phyloP scores from a whole-genome alignment of 2,329 filamentous ascomycete genomes.

The Exophiala sp. region DNA sequence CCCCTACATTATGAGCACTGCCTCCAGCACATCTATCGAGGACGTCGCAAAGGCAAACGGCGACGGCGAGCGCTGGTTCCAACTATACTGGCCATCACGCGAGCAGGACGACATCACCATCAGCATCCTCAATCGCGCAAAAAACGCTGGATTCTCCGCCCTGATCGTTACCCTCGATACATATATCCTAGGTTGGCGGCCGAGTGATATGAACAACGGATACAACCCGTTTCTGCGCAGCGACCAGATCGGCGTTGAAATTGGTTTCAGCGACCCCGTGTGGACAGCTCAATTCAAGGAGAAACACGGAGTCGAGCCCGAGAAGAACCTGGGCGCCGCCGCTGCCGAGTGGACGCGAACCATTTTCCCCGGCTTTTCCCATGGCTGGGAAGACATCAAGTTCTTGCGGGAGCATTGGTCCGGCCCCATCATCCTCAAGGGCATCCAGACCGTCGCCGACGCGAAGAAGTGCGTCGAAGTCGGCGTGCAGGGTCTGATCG shows the following conservation, averaged over 20 bases:
- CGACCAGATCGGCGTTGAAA: slow-evolving; percentile 50
- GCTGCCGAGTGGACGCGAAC: slow-evolving; percentile 52
- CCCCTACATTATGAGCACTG: slow-evolving; percentile 66
- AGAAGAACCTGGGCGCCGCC: slow-evolving; percentile 51
- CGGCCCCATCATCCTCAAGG: slow-evolving; percentile 62
- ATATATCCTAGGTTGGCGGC: slow-evolving; percentile 65
- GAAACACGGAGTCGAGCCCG: slow-evolving; percentile 42
- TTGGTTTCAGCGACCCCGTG: slow-evolving; percentile 65
- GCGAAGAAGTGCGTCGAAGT: slow-evolving; percentile 33
- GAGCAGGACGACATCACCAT: slow-evolving; percentile 58
- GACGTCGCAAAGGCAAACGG: slow-evolving; percentile 60
- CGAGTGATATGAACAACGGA: slow-evolving; percentile 61
- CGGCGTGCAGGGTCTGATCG: slow-evolving; percentile 47
- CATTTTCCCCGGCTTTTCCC: slow-evolving; percentile 47
- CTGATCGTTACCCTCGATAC: slow-evolving; percentile 73
- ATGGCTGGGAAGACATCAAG: slow-evolving; percentile 59
- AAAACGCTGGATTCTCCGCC: slow-evolving; percentile 59
- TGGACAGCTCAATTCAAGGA: slow-evolving; percentile 58
- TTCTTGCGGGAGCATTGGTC: slow-evolving; percentile 59
- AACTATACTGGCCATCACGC: slow-evolving; percentile 69
- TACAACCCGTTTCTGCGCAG: slow-evolving; percentile 55
- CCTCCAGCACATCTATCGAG: slow-evolving; percentile 62
- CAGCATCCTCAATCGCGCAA: slow-evolving; percentile 61
- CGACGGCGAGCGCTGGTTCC: slow-evolving; percentile 61
- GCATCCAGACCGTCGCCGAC: slow-evolving; percentile 48